Evolutionary conservation across 192 early-diverging fungal genomes (phyloP), one percentile per base, ranked within the genome.

Genomic region (Umbelopsis sp.): DNA sequence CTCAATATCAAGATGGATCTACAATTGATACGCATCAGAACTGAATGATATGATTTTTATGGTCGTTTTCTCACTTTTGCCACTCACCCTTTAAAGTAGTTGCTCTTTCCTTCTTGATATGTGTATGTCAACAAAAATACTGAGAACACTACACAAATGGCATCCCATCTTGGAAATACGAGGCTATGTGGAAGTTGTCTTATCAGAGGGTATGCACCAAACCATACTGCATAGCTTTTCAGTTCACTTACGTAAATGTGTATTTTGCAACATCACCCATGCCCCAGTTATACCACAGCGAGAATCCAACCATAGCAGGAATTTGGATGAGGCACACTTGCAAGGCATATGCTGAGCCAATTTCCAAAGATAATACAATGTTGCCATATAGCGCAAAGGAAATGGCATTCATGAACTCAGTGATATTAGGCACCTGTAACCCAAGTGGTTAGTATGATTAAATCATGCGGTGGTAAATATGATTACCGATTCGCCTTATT

Each of bases 311-410:
- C 84, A 99, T 86, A 13, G 91, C 91, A 1, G 97, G 97, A 68
- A 99, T 96, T 77, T 99, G 97, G 64, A 99, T 82, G 68, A 99
- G 79, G 15, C 94, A 93, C 3, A 96, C 95, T 74, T 99, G 97
- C 49, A 97, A 88, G 1, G 94, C 94, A 76, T 99, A 99, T 0
- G 94, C 94, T 16, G 95, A 96, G 37, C 94, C 95, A 70, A 99
- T 97, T 82, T 99, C 97, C 74, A 99, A 88, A 22, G 74, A 76
- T 22, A 92, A 82, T 0, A 87, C 89, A 80, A 93, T 92, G 77
- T 96, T 97, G 69, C 92, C 93, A 75, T 92, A 84, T 55, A 93
- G 80, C 20, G 97, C 95, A 86, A 99, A 99, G 6, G 94, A 92
- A 74, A 97, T 95, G 46, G 95, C 96, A 75, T 91, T 91, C 79